A percentile compares a stretch with the other conserved stretches of the same genome.
Conservation (phyloP, 2,329 filamentous ascomycete genomes). For the Penicillium glabrum region DNA sequence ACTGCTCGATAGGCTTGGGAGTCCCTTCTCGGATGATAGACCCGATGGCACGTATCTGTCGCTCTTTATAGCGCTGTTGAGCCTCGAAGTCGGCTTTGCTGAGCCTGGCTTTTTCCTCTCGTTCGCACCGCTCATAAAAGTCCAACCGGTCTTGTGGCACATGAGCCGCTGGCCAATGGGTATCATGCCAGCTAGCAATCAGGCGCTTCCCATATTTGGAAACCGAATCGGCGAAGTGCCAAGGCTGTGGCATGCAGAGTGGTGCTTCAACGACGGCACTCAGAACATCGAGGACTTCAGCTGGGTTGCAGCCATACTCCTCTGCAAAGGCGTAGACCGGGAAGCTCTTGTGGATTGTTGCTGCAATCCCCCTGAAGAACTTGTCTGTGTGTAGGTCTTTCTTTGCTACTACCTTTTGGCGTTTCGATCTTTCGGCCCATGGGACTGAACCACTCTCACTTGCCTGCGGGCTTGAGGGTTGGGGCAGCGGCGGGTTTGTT, state of each 20-base stretch:
- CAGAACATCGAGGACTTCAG: slow-evolving; percentile 21
- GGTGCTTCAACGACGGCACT: slow-evolving; percentile 21
- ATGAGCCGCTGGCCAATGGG: not conserved
- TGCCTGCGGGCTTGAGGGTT: no score
- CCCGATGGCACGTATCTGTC: no score
- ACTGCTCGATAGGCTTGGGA: no score
- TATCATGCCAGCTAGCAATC: slow-evolving; percentile 6
- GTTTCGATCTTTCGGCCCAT: no score
- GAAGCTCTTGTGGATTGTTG: slow-evolving; percentile 21
- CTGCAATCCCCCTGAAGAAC: slow-evolving; percentile 28
- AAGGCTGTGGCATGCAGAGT: slow-evolving; percentile 5
- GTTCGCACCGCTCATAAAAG: no score
- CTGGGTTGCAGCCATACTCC: slow-evolving; percentile 17
- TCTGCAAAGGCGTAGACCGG: slow-evolving; percentile 25
- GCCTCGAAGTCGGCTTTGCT: no score
- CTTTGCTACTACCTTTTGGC: not conserved
- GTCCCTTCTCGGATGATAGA: no score
- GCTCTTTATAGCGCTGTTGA: no score
- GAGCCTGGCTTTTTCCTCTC: no score
- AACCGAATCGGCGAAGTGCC: not conserved
- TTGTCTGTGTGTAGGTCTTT: slow-evolving; percentile 5
- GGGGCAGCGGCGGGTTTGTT: no score
- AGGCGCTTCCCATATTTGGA: slow-evolving; percentile 2
- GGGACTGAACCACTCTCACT: no score
- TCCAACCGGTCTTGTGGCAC: no score